phyloP scores from a whole-genome alignment of 2,329 filamentous ascomycete species.

The Monosporascus sp. region DNA sequence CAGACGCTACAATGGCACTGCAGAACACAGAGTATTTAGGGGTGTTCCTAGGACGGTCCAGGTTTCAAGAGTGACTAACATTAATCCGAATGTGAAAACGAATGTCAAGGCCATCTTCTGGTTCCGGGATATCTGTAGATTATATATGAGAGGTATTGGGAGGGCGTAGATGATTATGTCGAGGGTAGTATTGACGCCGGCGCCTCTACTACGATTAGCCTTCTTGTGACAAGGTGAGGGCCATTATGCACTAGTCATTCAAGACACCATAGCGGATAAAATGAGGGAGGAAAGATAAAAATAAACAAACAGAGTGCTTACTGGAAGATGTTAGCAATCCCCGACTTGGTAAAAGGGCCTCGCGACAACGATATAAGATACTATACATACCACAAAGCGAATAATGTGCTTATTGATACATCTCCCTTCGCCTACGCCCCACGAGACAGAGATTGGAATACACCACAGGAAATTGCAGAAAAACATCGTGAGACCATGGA shows the following conservation, averaged over 20 bases:
- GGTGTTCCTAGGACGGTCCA: no score
- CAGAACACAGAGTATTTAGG: neutral
- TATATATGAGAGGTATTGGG: slow-evolving; percentile 24
- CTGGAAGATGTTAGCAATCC: no score
- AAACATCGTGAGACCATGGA: neutral
- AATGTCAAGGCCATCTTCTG: slow-evolving; percentile 37
- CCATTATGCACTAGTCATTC: no score
- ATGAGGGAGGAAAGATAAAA: no score
- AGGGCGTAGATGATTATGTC: slow-evolving; percentile 22
- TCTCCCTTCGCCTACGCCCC: neutral
- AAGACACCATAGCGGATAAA: no score
- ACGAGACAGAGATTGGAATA: neutral
- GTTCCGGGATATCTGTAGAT: slow-evolving; percentile 29
- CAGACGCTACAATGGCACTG: neutral
- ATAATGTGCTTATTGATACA: neutral
- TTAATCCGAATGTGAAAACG: slow-evolving; percentile 31
- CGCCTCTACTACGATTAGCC: neutral
- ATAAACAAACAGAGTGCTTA: no score
- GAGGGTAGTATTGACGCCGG: slow-evolving; percentile 23
- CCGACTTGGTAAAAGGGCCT: no score
- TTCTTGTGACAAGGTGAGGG: no score
- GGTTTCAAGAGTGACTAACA: slow-evolving; percentile 13
- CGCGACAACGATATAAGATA: neutral
- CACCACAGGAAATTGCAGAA: neutral
- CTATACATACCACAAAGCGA: neutral